These are phyloP conservation scores for Fusarium azukiicola DNA, from an alignment of 2,329 filamentous ascomycete species.

Conservation along the genomic window DNA sequence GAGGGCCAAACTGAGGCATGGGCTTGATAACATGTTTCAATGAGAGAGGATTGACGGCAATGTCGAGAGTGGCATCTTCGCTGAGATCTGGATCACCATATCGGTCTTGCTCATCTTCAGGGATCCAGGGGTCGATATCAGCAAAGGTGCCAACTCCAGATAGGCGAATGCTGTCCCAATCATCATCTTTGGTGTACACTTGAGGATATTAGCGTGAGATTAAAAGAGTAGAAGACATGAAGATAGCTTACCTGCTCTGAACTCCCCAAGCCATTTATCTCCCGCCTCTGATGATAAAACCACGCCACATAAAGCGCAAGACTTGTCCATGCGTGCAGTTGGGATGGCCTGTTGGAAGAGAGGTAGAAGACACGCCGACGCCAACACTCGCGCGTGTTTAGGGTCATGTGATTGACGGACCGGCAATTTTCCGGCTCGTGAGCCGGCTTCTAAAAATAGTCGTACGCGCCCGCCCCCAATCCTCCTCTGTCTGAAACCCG, in stretches of 20 bases:
- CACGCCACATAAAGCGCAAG: constrained; percentile 14
- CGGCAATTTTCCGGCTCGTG: no score
- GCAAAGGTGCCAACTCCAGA: constrained; percentile 5
- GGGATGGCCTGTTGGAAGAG: no score
- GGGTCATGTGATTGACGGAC: no score
- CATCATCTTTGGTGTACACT: background rate
- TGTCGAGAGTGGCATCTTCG: background rate
- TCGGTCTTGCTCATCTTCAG: background rate
- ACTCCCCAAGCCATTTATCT: background rate
- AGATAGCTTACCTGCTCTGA: background rate
- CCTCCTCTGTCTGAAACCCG: no score
- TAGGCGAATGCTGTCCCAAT: constrained; percentile 3
- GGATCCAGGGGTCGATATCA: background rate
- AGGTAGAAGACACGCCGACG: no score
- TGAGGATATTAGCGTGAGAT: background rate
- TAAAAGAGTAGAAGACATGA: background rate
- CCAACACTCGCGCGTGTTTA: no score
- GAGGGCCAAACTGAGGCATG: background rate
- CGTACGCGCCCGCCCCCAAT: no score
- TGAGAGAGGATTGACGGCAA: constrained; percentile 16
- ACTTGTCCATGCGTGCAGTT: background rate
- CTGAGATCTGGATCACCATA: constrained; percentile 23
- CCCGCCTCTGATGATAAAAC: background rate
- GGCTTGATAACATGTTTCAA: constrained; percentile 12
- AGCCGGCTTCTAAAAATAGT: no score